Conservation (phyloP, 495 filamentous ascomycete genomes). For the Pseudotulostoma volvatum region DNA sequence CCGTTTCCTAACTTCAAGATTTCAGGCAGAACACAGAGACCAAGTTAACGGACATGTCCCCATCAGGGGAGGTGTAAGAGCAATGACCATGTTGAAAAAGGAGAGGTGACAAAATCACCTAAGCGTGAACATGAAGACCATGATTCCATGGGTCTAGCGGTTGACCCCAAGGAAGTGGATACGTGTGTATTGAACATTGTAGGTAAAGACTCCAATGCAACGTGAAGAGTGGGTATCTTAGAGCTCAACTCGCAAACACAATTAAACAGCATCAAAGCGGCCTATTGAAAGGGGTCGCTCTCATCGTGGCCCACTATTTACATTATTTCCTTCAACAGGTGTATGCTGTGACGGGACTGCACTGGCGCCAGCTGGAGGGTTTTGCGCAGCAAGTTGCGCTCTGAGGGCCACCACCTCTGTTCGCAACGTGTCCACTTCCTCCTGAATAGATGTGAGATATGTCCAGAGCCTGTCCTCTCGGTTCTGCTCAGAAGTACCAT, state of each 20-base stretch:
- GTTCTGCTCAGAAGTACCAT: conserved; percentile 14
- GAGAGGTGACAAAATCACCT: too few species aligned
- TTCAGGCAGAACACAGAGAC: too few species aligned
- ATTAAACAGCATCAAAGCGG: neutral
- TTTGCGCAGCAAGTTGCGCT: conserved; percentile 23
- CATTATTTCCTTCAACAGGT: neutral
- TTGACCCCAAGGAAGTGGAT: too few species aligned
- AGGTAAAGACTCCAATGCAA: neutral
- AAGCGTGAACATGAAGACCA: too few species aligned
- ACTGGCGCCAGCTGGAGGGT: neutral
- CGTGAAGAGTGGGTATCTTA: neutral
- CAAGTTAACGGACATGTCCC: too few species aligned
- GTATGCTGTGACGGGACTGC: neutral
- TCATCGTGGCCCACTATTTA: neutral
- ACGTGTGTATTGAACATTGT: too few species aligned
- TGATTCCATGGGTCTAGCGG: too few species aligned
- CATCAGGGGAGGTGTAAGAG: too few species aligned
- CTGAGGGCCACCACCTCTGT: conserved; percentile 25
- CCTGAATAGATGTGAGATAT: conserved; percentile 29
- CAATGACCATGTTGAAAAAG: too few species aligned
- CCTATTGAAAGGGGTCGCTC: neutral
- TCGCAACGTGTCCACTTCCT: conserved; percentile 22
- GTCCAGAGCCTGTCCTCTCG: conserved; percentile 28
- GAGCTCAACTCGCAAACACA: neutral
- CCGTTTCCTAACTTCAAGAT: too few species aligned